These are phyloP conservation scores for Trichoderma asperelloides DNA, from an alignment of 495 filamentous ascomycete species.

Conservation along the genomic window DNA sequence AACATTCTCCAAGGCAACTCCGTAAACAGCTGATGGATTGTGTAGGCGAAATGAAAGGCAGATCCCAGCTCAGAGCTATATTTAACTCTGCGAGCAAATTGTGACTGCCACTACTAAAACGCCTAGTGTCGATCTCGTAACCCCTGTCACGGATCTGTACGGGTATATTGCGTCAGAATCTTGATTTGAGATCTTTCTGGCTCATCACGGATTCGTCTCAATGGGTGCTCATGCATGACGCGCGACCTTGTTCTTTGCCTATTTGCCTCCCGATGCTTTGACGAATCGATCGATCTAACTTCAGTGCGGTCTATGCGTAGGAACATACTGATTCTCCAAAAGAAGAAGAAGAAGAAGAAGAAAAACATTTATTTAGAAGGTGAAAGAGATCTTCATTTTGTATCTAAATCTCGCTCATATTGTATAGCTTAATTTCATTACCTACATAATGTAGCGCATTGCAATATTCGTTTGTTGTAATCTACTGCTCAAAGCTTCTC, in stretches of 20 bases:
- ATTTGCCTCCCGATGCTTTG: not conserved
- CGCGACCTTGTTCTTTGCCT: not conserved
- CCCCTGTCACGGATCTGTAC: conserved; percentile 6
- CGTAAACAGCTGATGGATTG: too few relatives aligned
- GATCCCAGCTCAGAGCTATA: conserved; percentile 1
- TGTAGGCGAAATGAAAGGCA: not conserved
- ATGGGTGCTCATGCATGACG: not conserved
- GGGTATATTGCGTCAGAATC: conserved; percentile 8
- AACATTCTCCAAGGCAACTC: not conserved
- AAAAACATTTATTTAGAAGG: too few relatives aligned
- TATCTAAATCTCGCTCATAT: not conserved
- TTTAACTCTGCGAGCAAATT: not conserved
- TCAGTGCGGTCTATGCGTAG: too few relatives aligned
- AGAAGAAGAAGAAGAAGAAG: not conserved
- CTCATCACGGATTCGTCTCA: not conserved
- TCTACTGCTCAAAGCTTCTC: not conserved
- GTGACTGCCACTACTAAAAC: not conserved
- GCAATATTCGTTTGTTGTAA: not conserved
- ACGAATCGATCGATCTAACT: not conserved
- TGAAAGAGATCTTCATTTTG: not conserved
- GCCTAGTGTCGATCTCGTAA: conserved; percentile 7
- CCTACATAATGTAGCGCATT: not conserved
- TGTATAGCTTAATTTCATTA: not conserved
- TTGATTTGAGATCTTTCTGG: not conserved
- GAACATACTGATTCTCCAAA: too few relatives aligned